Evolutionary conservation across 768 basidiomycete genomes (phyloP).

Genomic region (Termitomyces sp.): DNA sequence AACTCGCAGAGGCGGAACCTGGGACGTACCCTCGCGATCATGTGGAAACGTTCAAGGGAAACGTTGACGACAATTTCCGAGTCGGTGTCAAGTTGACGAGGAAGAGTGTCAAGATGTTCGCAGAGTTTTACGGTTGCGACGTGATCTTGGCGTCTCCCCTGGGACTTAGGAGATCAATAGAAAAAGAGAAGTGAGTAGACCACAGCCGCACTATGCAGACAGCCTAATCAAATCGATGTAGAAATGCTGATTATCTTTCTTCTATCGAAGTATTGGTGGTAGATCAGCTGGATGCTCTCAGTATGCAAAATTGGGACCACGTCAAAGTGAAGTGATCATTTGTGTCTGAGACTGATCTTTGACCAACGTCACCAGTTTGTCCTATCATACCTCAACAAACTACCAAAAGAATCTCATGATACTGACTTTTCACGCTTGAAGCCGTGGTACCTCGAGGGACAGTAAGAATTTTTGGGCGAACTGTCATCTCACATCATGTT

Average conservation of each 20-base stretch:
- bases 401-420: constrained; percentile 91
- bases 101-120: constrained; percentile 88
- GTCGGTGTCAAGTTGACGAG: constrained; percentile 89
- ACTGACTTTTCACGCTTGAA: constrained; percentile 96
- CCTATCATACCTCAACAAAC: constrained; percentile 75
- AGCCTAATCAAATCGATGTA: constrained; percentile 17
- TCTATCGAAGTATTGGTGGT: constrained; percentile 89
- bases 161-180: constrained; percentile 84
- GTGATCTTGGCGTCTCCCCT: constrained; percentile 91
- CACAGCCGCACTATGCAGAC: background rate
- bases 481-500: background rate
- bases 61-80: constrained; percentile 92
- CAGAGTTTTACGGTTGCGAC: constrained; percentile 88
- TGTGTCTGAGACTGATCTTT: background rate
- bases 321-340: constrained; percentile 59
- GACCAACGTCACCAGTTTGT: constrained; percentile 55
- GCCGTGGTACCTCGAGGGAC: constrained; percentile 94
- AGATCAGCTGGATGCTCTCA: constrained; percentile 88
- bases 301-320: constrained; percentile 99
- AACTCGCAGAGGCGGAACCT: constrained; percentile 63
- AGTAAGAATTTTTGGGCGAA: constrained; percentile 44
- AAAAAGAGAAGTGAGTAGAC: constrained; percentile 79
- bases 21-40: constrained; percentile 86
- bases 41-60: constrained; percentile 92
- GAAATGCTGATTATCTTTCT: constrained; percentile 85